Conservation (phyloP, 768 basidiomycete genomes). For the Leccinum disarticulatum region DNA sequence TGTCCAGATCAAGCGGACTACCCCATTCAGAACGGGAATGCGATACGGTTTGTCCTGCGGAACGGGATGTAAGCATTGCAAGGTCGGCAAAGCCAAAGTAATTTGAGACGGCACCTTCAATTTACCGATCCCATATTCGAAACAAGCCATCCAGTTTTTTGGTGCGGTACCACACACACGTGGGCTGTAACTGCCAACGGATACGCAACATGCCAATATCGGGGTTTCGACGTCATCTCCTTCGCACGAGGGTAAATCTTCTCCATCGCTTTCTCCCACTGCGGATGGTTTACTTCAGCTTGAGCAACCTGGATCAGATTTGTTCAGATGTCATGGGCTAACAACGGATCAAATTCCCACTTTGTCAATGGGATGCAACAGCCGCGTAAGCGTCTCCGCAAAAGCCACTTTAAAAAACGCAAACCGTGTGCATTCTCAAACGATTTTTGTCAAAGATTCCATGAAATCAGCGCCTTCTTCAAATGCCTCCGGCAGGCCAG, state of each 20-base stretch:
- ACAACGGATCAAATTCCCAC: conserved; percentile 34
- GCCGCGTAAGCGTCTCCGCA: conserved; percentile 72
- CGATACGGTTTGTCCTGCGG: conserved; percentile 77
- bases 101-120: conserved; percentile 61
- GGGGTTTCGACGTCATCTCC: conserved; percentile 83
- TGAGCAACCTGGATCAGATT: conserved; percentile 68
- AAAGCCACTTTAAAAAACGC: conserved; percentile 75
- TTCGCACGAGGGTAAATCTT: conserved; percentile 77
- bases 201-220: conserved; percentile 88
- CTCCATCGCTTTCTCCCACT: conserved; percentile 92
- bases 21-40: conserved; percentile 73
- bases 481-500: conserved; percentile 87
- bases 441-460: conserved; percentile 73
- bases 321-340: not conserved
- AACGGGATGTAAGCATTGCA: conserved; percentile 4
- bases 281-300: conserved; percentile 93
- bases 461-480: conserved; percentile 93
- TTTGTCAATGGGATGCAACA: conserved; percentile 54
- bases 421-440: conserved; percentile 84
- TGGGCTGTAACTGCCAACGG: conserved; percentile 75
- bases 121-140: conserved; percentile 71
- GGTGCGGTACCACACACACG: conserved; percentile 83
- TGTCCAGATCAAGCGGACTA: conserved; percentile 85
- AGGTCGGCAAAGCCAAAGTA: not conserved
- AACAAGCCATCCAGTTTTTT: conserved; percentile 74